Conservation (phyloP, 805 yeast genomes). For the Clavispora vitiphila region DNA sequence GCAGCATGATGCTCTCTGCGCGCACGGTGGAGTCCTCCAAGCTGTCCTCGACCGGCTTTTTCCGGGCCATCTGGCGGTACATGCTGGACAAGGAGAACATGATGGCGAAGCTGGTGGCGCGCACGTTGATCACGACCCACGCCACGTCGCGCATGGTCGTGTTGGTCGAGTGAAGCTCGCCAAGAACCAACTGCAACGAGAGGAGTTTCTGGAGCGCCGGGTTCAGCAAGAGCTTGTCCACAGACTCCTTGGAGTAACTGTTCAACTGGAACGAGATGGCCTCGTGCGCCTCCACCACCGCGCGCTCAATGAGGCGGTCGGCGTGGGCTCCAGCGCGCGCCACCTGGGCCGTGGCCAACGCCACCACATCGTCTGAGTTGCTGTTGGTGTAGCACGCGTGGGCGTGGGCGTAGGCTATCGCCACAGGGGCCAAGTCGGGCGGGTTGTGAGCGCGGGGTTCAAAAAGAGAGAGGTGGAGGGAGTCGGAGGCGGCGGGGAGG, state of each 20-base stretch:
- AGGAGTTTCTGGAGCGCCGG: slow-evolving; percentile 74
- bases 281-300: slow-evolving; percentile 65
- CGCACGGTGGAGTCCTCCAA: slow-evolving; percentile 51
- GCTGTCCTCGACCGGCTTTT: slow-evolving; percentile 47
- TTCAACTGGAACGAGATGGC: slow-evolving; percentile 70
- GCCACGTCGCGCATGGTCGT: slow-evolving; percentile 45
- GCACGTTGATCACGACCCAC: slow-evolving; percentile 59
- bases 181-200: slow-evolving; percentile 64
- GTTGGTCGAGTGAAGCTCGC: slow-evolving; percentile 35
- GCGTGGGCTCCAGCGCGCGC: slow-evolving; percentile 5
- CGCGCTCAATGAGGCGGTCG: slow-evolving; percentile 31
- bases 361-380: slow-evolving; percentile 65
- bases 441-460: not conserved
- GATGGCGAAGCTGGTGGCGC: slow-evolving; percentile 67
- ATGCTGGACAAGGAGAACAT: slow-evolving; percentile 58
- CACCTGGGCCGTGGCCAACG: slow-evolving; percentile 40
- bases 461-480: not conserved
- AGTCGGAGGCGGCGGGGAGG: not conserved
- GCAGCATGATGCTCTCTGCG: slow-evolving; percentile 55
- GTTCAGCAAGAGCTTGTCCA: slow-evolving; percentile 67
- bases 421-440: slow-evolving; percentile 45
- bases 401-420: slow-evolving; percentile 63
- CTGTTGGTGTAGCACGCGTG: slow-evolving; percentile 63
- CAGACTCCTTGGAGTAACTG: slow-evolving; percentile 59
- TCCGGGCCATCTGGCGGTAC: slow-evolving; percentile 61